Evolutionary conservation across 2,329 filamentous ascomycete genomes (phyloP), one percentile per base, ranked within the genome.

Genomic region (Colletotrichum cereale): DNA sequence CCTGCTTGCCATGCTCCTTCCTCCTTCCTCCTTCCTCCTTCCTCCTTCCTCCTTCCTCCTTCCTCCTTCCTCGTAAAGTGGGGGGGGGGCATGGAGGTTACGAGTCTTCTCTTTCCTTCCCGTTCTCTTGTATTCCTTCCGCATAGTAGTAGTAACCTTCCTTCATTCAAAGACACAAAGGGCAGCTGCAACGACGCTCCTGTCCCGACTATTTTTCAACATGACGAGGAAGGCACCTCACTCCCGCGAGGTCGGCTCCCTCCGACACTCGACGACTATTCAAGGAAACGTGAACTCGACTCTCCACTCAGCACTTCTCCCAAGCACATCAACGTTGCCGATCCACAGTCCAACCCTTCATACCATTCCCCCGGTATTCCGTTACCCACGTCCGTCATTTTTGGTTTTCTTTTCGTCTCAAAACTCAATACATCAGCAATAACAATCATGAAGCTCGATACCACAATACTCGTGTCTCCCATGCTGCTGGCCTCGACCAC

Each of bases 381-480:
- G 21, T 48, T 38, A 16, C 12, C 26, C 21, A 2, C 38, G 31
- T 44, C 56, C 1, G 5, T 62, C 21, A n/a, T 24, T 38, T 61
- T 36, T n/a, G 24, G 5, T 26, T 2, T 21, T 50, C 24, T 11
- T 50, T 24, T 26, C 6, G n/a, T 55, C 31, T 26, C 48, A 44
- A 7, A 36, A 0, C 2, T 5, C 29, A 42, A n/a, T 10, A 16
- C 21, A 21, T 48, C n/a, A 36, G 14, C 11, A 61, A 3, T 2
- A 60, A 14, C 40, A 34, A 50, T 50, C 31, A 62, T 62, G 60
- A 62, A 50, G 44, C 10, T 50, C n/a, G 40, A 14, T 5, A 26
- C 44, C n/a, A 2, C 36, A 44, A 44, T 44, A 0, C 34, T 47
- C 24, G 36, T n/a, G 3, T 26, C 42, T 11, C 21, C 58, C 18